A percentile compares a stretch with the other conserved stretches of the same genome.
Conservation (phyloP, 805 yeast species). For the Cyberlindnera mycetangii region DNA sequence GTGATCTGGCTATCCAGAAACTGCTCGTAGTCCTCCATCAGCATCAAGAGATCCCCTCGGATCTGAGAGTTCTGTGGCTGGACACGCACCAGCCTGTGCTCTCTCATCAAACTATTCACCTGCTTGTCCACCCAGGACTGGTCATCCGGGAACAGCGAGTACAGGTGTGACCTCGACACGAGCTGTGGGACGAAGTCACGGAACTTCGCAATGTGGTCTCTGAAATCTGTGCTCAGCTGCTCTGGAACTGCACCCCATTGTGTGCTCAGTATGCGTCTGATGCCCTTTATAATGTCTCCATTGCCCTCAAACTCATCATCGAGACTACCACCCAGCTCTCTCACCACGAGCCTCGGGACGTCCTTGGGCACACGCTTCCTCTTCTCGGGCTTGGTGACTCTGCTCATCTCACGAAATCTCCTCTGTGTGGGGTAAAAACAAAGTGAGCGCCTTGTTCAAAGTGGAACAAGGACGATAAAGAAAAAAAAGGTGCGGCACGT, state of each 20-base stretch:
- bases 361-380: constrained; percentile 10
- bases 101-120: constrained; percentile 36
- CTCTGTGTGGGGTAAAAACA: neutral
- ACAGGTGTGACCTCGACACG: constrained; percentile 37
- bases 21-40: constrained; percentile 24
- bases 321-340: neutral
- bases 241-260: constrained; percentile 20
- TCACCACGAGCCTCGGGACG: constrained; percentile 4
- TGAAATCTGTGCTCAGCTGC: constrained; percentile 18
- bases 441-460: constrained; percentile 1
- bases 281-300: constrained; percentile 2
- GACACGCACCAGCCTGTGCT: constrained; percentile 35
- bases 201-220: constrained; percentile 18
- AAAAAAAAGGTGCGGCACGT: neutral
- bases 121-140: constrained; percentile 51
- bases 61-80: constrained; percentile 32
- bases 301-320: constrained; percentile 2
- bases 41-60: constrained; percentile 37
- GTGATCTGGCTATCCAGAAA: constrained; percentile 3
- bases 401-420: too few relatives aligned
- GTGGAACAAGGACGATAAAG: neutral
- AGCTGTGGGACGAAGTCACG: constrained; percentile 15
- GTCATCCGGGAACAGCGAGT: constrained; percentile 42
- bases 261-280: constrained; percentile 8
- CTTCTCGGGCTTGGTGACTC: neutral